phyloP scores from a whole-genome alignment of 2,329 filamentous ascomycete genomes.

The Volutella citrinella region DNA sequence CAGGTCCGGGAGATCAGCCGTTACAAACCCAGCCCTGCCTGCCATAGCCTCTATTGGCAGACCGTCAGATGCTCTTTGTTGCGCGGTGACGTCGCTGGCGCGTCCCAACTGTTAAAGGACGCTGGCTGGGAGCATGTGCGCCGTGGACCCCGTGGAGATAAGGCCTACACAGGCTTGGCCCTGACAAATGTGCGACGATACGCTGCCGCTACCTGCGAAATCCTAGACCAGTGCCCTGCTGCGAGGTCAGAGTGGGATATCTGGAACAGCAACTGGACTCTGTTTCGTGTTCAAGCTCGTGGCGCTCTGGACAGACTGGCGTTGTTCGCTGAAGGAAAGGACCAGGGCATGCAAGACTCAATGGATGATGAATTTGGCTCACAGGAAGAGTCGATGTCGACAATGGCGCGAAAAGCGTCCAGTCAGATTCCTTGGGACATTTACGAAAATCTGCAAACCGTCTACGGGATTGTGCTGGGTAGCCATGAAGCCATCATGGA shows the following conservation, averaged over 20 bases:
- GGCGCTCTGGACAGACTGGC: slow-evolving; percentile 69
- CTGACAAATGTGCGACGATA: slow-evolving; percentile 76
- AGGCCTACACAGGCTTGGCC: slow-evolving; percentile 70
- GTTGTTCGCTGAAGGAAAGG: slow-evolving; percentile 74
- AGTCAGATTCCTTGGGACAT: slow-evolving; percentile 87
- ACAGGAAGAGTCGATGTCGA: slow-evolving; percentile 54
- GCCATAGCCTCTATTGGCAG: slow-evolving; percentile 81
- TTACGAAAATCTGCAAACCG: slow-evolving; percentile 76
- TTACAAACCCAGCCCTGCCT: slow-evolving; percentile 69
- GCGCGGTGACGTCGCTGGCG: slow-evolving; percentile 68
- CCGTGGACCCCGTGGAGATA: slow-evolving; percentile 61
- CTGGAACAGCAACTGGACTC: slow-evolving; percentile 74
- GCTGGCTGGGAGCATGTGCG: slow-evolving; percentile 78
- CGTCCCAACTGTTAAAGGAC: slow-evolving; percentile 64
- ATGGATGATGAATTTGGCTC: slow-evolving; percentile 33
- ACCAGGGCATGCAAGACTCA: slow-evolving; percentile 38
- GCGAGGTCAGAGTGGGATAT: slow-evolving; percentile 76
- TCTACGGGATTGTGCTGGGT: slow-evolving; percentile 81
- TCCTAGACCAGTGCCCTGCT: slow-evolving; percentile 73
- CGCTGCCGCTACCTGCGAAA: slow-evolving; percentile 62
- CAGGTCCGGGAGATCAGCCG: slow-evolving; percentile 64
- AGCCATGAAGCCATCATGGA: slow-evolving; percentile 71
- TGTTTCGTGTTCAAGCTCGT: slow-evolving; percentile 75
- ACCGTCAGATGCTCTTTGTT: slow-evolving; percentile 71
- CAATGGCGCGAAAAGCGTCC: slow-evolving; percentile 72